These are phyloP conservation scores for Trichomonas tenax DNA, from an alignment of 208 protist genomes.

Conservation along the genomic window DNA sequence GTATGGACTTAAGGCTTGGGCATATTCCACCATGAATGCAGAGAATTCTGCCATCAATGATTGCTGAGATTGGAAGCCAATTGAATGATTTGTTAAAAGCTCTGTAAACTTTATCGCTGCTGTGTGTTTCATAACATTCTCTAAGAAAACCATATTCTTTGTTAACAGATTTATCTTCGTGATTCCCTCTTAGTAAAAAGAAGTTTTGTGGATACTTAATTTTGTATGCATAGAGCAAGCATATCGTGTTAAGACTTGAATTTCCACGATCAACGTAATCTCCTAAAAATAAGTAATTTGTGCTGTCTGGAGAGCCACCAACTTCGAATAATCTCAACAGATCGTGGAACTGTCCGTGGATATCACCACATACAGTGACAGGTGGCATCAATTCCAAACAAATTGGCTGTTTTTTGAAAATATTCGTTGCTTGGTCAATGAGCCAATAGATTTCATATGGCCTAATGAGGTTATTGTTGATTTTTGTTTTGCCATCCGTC, in stretches of 20 bases:
- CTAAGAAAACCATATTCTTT: slow-evolving; percentile 85
- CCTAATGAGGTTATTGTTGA: not conserved
- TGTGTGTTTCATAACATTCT: slow-evolving; percentile 79
- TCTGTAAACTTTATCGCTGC: slow-evolving; percentile 94
- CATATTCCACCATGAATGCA: slow-evolving; percentile 64
- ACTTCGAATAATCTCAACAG: slow-evolving; percentile 98
- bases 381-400: slow-evolving; percentile 54
- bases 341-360: slow-evolving; percentile 98
- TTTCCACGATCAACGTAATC: slow-evolving; percentile 16
- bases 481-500: not conserved
- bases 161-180: slow-evolving; percentile 88
- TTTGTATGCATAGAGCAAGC: not conserved
- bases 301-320: slow-evolving; percentile 27
- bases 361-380: slow-evolving; percentile 68
- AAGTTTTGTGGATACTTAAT: slow-evolving; percentile 58
- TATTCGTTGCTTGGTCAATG: not conserved
- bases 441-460: not conserved
- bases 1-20: slow-evolving; percentile 31
- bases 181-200: slow-evolving; percentile 90
- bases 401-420: slow-evolving; percentile 39
- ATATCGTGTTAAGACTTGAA: not conserved
- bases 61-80: slow-evolving; percentile 87
- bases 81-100: slow-evolving; percentile 95
- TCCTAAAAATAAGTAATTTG: slow-evolving; percentile 19
- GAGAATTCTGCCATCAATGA: slow-evolving; percentile 98